phyloP scores from a whole-genome alignment of 768 basidiomycete species.

The Amanita brunnescens region DNA sequence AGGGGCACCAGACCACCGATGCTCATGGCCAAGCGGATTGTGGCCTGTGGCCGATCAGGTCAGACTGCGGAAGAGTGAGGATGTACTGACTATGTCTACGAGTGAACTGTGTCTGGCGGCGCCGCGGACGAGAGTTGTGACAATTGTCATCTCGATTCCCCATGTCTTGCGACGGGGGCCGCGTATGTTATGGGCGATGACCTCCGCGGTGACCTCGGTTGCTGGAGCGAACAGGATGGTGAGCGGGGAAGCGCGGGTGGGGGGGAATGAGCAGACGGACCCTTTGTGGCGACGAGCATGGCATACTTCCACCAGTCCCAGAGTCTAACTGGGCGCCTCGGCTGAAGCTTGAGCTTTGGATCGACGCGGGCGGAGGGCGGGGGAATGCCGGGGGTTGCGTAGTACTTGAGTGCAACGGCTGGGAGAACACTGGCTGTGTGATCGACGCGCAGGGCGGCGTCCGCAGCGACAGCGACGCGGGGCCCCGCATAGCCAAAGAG shows the following conservation, averaged over 20 bases:
- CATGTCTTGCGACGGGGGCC: slow-evolving; percentile 87
- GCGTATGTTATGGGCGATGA: slow-evolving; percentile 72
- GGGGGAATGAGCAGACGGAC: slow-evolving; percentile 24
- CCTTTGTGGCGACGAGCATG: slow-evolving; percentile 56
- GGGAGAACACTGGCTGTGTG: too few species aligned
- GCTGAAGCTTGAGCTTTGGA: slow-evolving; percentile 52
- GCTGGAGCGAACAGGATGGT: slow-evolving; percentile 24
- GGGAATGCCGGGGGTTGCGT: slow-evolving; percentile 56
- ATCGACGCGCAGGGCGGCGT: too few species aligned
- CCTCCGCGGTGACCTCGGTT: slow-evolving; percentile 49
- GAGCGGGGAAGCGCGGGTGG: neutral
- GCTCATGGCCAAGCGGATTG: slow-evolving; percentile 59
- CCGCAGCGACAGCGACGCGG: too few species aligned
- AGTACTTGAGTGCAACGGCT: slow-evolving; percentile 37
- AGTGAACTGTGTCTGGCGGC: slow-evolving; percentile 74
- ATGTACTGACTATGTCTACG: slow-evolving; percentile 62
- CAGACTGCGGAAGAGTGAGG: neutral
- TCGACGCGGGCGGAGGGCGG: slow-evolving; percentile 72
- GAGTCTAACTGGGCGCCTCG: slow-evolving; percentile 45
- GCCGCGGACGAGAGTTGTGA: slow-evolving; percentile 79
- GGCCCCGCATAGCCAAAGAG: slow-evolving; percentile 10
- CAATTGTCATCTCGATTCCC: slow-evolving; percentile 92
- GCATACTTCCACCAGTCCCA: slow-evolving; percentile 73
- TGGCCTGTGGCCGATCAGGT: slow-evolving; percentile 28
- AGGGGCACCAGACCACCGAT: slow-evolving; percentile 77